Conservation (phyloP, 2,329 filamentous ascomycete genomes). For the Pseudocercospora ulei region DNA sequence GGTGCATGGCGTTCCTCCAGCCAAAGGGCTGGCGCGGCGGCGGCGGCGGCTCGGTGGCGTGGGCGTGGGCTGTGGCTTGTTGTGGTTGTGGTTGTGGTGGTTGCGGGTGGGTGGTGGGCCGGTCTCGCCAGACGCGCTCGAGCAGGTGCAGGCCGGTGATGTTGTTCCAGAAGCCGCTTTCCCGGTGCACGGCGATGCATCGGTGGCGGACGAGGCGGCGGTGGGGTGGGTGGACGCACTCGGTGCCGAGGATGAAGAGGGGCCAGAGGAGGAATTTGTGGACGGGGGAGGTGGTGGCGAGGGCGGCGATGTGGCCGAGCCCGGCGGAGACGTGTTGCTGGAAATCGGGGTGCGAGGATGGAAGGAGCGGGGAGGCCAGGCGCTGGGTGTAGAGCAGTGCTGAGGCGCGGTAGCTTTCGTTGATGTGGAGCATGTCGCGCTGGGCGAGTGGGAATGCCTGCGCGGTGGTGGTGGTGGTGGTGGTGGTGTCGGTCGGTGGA, state of each 20-base stretch:
- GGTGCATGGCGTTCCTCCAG: slow-evolving; percentile 46
- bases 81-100: too few species aligned
- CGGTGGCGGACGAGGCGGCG: slow-evolving; percentile 68
- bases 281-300: slow-evolving; percentile 60
- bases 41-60: too few species aligned
- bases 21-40: slow-evolving; percentile 41
- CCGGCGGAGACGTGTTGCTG: slow-evolving; percentile 74
- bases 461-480: slow-evolving; percentile 26
- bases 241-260: slow-evolving; percentile 78
- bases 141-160: slow-evolving; percentile 73
- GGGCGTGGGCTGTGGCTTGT: too few species aligned
- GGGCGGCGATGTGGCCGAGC: slow-evolving; percentile 69
- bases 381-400: slow-evolving; percentile 84
- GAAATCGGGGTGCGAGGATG: slow-evolving; percentile 66
- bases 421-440: slow-evolving; percentile 68
- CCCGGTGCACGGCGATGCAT: slow-evolving; percentile 75
- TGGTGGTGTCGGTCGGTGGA: slow-evolving; percentile 6
- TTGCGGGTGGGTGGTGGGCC: too few species aligned
- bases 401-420: slow-evolving; percentile 80
- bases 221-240: slow-evolving; percentile 73
- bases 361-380: slow-evolving; percentile 63
- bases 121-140: slow-evolving; percentile 76
- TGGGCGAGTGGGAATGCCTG: slow-evolving; percentile 39
- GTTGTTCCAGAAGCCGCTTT: slow-evolving; percentile 91
- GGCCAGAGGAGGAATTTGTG: slow-evolving; percentile 93